Conservation (phyloP, 176 grass and related monocot species). For the Cenchrus americanus region DNA sequence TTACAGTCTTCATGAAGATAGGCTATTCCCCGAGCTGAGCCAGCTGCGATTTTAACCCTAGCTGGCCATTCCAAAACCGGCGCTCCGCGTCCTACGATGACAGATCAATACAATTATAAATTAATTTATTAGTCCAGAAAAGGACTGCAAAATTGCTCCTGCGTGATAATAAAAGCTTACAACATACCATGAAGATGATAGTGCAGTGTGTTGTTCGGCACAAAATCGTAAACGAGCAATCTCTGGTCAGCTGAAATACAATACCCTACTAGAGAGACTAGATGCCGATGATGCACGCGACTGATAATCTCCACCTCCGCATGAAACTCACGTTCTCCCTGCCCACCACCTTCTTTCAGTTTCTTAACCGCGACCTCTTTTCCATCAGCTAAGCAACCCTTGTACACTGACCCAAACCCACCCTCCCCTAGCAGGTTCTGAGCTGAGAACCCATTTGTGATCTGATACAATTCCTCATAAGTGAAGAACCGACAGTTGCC, state of each 20-base stretch:
- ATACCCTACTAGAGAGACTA: conserved; percentile 98
- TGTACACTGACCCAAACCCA: conserved; percentile 96
- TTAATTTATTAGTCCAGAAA: not conserved
- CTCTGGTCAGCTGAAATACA: conserved; percentile 80
- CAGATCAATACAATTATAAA: conserved; percentile 9
- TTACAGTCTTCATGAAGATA: conserved; percentile 99
- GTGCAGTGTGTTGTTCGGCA: conserved; percentile 85
- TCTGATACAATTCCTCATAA: conserved; percentile 72
- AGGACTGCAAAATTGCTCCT: not conserved
- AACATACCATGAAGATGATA: conserved; percentile 88
- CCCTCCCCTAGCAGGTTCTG: conserved; percentile 92
- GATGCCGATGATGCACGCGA: conserved; percentile 91
- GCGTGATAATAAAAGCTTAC: conserved; percentile 7
- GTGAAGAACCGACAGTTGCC: conserved; percentile 66
- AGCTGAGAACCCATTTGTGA: conserved; percentile 78
- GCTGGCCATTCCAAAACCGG: conserved; percentile 80
- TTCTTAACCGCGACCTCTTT: conserved; percentile 87
- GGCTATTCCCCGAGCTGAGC: conserved; percentile 83
- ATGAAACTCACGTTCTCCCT: conserved; percentile 93
- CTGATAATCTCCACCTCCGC: conserved; percentile 98
- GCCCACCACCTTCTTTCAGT: conserved; percentile 73
- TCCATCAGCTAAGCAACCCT: conserved; percentile 79
- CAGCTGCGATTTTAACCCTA: conserved; percentile 90
- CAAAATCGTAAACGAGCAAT: conserved; percentile 91
- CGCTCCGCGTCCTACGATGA: conserved; percentile 52